Evolutionary conservation across 108 stramenopile species (phyloP), one percentile per base, ranked within the genome.

Genomic region (Seminavis robusta): DNA sequence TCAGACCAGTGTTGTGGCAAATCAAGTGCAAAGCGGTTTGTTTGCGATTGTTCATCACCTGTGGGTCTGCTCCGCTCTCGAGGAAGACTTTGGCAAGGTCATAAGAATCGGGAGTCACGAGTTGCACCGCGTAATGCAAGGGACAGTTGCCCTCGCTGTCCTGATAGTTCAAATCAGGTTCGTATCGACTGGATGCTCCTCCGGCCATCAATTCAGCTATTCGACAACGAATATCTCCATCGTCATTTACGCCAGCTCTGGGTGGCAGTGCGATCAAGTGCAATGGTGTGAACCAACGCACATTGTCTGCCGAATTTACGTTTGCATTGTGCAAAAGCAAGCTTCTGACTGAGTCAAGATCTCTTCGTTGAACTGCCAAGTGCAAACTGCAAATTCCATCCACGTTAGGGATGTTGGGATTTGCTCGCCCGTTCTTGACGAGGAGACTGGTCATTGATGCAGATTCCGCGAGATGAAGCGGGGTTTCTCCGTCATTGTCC

Each of bases 61-160:
- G 80, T 4, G 90, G 86, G 49, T 67, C 60, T 0, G 86, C 69
- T 3, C 90, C 90, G 41, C 86, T 71, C 34, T 86, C 84, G 20
- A 92, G 57, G 24, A 95, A 76, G 25, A 79, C 46, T 15, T 61
- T 53, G 13, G 90, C 76, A 8, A 94, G 59, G 40, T 80, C 65
- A 21, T 72, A 65, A 7, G 88, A 86, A 55, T 85, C 85, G 64
- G 66, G 56, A 33, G 71, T 73, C 28, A 68, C 79, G 44, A 90
- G 77, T 37, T 87, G 81, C 11, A 73, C 84, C 23, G 84, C 84
- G 30, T 85, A 81, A 61, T 94, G 92, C 10, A 94, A 63, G 0
- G 92, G 88, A 13, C 86, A 83, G 56, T 94, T 94, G 38, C 92
- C 87, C 52, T 90, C 83, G 42, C 67, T 71, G 54, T 94, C 92